Evolutionary conservation across 495 filamentous ascomycete species (phyloP), one percentile per base, ranked within the genome.

Genomic region (Hapsidospora chrysogenum): DNA sequence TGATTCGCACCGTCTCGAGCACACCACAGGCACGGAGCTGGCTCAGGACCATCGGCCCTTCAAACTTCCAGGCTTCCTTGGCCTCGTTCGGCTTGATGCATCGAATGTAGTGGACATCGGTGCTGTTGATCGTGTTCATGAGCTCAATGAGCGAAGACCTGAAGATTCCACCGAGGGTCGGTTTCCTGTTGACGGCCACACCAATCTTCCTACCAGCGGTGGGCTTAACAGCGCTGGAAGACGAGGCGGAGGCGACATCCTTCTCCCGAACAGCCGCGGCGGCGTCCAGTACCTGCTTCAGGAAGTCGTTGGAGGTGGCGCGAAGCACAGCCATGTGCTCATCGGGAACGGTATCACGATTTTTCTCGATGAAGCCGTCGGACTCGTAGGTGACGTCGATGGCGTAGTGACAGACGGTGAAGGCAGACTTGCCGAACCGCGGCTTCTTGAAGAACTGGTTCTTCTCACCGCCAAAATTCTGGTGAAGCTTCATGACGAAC

Each of bases 321-420:
- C 70, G 78, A 39, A 99, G 68, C 25, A 96, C 75, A 26, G 86
- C 85, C 76, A 96, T 76, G 54, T 96, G 89, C 59, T 99, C 89
- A 54, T 99, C 89, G 4, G 89, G 89, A 29, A 99, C 89, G 17
- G 89, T 99, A 54, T 99, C 89, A 47, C 89, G 72, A 52, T 99
- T 99, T 70, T 99, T 99, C 55, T 99, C 92, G 48, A 99, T 95
- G 56, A 99, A 99, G 10, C 92, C 89, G 51, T 99, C 89, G n/a
- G 87, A 95, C 52, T 99, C 89, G 49, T 99, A 99, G 13, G 89
- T 99, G 47, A 99, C 89, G 48, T 96, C 92, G 41, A 96, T 69
- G 33, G 89, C 89, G 64, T 99, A 99, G 63, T 99, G 89, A 56
- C 92, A 96, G 31, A 99, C 85, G 28, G 92, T 96, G 57, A 99